Conservation (phyloP, 2,329 filamentous ascomycete genomes). For the Leptographium lundbergii region DNA sequence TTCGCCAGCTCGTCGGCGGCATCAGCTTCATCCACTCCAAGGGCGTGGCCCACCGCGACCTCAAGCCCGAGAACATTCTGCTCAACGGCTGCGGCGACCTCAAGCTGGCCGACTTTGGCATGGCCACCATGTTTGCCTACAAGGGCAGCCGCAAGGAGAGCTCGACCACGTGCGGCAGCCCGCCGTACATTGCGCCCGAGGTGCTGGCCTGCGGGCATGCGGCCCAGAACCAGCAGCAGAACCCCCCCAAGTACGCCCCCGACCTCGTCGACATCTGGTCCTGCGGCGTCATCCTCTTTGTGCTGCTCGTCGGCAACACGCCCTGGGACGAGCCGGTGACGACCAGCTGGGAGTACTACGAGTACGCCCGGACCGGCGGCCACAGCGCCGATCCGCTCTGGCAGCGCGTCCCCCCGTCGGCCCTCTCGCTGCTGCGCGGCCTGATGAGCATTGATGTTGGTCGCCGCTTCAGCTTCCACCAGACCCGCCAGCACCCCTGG, state of each 20-base stretch:
- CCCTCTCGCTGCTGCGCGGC: slow-evolving; percentile 72
- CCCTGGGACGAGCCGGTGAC: slow-evolving; percentile 91
- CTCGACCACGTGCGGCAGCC: slow-evolving; percentile 84
- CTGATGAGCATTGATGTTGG: slow-evolving; percentile 77
- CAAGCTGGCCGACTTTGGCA: slow-evolving; percentile 93
- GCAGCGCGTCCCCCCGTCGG: slow-evolving; percentile 60
- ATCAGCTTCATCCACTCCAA: slow-evolving; percentile 94
- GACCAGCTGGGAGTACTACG: slow-evolving; percentile 74
- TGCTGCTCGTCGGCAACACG: slow-evolving; percentile 88
- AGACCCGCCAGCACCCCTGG: slow-evolving; percentile 88
- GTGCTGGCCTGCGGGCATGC: slow-evolving; percentile 47
- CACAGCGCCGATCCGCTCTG: slow-evolving; percentile 76
- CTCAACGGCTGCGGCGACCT: slow-evolving; percentile 73
- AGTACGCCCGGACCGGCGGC: slow-evolving; percentile 72
- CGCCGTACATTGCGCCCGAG: slow-evolving; percentile 94
- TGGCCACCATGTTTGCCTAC: slow-evolving; percentile 87
- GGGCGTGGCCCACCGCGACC: slow-evolving; percentile 82
- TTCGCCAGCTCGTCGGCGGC: slow-evolving; percentile 78
- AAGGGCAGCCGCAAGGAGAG: slow-evolving; percentile 72
- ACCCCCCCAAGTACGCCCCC: slow-evolving; percentile 47
- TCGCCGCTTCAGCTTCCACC: slow-evolving; percentile 71
- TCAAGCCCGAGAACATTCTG: slow-evolving; percentile 92
- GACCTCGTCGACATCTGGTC: slow-evolving; percentile 93
- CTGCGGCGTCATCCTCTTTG: slow-evolving; percentile 94
- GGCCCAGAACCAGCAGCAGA: slow-evolving; percentile 23